Evolutionary conservation across 1,284 basidiomycete species (phyloP).

Genomic region (Schizopora paradoxa): DNA sequence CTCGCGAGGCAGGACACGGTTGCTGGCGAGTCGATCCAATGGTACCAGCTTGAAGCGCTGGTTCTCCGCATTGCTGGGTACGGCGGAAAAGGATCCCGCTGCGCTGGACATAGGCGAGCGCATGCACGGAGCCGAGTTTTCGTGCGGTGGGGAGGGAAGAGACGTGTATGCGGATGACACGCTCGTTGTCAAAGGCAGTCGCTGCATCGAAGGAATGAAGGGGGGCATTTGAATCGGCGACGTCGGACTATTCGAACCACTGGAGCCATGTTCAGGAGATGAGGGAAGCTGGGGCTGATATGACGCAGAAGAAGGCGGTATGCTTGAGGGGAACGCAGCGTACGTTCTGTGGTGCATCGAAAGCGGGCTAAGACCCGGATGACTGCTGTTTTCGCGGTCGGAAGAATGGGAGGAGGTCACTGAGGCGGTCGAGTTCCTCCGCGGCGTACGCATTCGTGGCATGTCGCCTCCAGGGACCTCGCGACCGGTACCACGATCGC

Average conservation of each 20-base stretch:
- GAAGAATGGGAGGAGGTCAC: conserved; percentile 12
- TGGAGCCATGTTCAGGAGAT: too few relatives aligned
- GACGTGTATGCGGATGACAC: too few relatives aligned
- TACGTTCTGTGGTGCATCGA: conserved; percentile 1
- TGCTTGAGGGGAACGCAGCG: conserved; percentile 13
- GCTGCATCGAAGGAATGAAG: too few relatives aligned
- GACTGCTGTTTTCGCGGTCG: conserved; percentile 6
- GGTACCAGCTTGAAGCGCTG: conserved; percentile 15
- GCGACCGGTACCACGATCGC: conserved; percentile 7
- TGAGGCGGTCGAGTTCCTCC: conserved; percentile 16
- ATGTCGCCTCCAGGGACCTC: conserved; percentile 3
- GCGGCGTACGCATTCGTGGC: conserved; percentile 9
- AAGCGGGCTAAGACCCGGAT: conserved; percentile 5
- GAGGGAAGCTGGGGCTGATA: neutral
- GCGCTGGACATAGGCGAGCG: conserved; percentile 4
- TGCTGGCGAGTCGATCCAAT: conserved; percentile 9
- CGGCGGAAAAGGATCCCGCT: neutral
- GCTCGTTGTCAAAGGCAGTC: too few relatives aligned
- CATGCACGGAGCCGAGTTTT: neutral
- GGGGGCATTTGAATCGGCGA: too few relatives aligned
- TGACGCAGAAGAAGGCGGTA: neutral
- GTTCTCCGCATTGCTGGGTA: too few relatives aligned
- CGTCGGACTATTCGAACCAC: too few relatives aligned
- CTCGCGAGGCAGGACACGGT: conserved; percentile 11
- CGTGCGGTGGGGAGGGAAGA: conserved; percentile 13